Conservation (phyloP, 192 early-diverging fungal species). For the Mortierella hygrophila region DNA sequence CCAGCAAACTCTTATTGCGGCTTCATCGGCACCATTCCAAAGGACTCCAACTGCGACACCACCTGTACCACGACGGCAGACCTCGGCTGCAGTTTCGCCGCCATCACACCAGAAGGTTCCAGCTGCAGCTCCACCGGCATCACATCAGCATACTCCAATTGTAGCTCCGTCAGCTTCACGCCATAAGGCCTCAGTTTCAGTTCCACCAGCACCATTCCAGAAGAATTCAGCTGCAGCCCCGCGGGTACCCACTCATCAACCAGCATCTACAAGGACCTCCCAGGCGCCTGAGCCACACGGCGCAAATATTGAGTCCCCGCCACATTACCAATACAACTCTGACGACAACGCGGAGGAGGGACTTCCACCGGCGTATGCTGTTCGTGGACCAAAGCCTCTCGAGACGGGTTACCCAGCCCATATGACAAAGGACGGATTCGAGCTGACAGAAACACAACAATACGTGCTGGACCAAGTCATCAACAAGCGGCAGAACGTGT, state of each 20-base stretch:
- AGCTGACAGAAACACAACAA: constrained; percentile 32
- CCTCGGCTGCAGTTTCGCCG: neutral
- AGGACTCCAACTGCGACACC: neutral
- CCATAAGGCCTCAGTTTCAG: neutral
- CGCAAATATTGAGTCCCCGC: neutral
- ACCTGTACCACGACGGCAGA: neutral
- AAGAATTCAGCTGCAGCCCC: neutral
- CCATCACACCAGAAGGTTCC: neutral
- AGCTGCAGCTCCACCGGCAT: neutral
- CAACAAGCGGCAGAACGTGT: constrained; percentile 55
- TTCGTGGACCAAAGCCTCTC: neutral
- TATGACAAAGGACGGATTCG: constrained; percentile 13
- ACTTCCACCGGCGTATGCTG: neutral
- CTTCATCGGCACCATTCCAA: neutral
- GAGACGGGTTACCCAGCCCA: neutral
- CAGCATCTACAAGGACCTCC: too few relatives aligned
- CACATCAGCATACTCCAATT: neutral
- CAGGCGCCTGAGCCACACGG: neutral
- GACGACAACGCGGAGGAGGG: neutral
- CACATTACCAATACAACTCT: neutral
- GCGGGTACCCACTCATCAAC: neutral
- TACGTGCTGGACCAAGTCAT: constrained; percentile 55
- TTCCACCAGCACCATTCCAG: neutral
- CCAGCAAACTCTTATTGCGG: neutral
- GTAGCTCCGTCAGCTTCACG: too few relatives aligned